These are phyloP conservation scores for Hypomyces perniciosus DNA, from an alignment of 2,329 filamentous ascomycete species.

Conservation along the genomic window DNA sequence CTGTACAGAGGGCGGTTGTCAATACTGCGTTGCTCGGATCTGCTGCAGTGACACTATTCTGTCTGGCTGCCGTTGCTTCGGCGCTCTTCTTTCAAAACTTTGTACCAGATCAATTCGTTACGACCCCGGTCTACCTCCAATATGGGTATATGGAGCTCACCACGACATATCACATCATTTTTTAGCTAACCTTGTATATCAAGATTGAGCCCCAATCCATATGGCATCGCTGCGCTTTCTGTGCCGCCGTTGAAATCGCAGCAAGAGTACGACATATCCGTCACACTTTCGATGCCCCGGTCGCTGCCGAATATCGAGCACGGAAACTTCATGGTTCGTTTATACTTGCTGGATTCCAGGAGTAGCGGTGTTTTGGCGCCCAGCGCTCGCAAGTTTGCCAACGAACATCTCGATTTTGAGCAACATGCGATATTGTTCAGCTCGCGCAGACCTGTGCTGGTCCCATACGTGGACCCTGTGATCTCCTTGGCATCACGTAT, in stretches of 20 bases:
- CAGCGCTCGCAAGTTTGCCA: conserved; percentile 25
- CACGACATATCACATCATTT: background rate
- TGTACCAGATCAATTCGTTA: conserved; percentile 49
- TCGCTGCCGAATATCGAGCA: conserved; percentile 67
- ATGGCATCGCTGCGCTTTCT: conserved; percentile 43
- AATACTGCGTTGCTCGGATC: conserved; percentile 40
- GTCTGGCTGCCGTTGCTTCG: conserved; percentile 44
- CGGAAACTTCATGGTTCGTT: conserved; percentile 92
- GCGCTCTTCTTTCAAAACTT: conserved; percentile 51
- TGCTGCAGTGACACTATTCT: conserved; percentile 39
- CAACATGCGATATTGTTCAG: conserved; percentile 44
- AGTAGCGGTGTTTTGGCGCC: conserved; percentile 18
- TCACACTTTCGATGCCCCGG: conserved; percentile 70
- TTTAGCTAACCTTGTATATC: background rate
- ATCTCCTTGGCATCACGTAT: conserved; percentile 57
- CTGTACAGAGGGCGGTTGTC: conserved; percentile 44
- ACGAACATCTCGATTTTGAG: conserved; percentile 31
- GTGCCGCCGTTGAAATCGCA: conserved; percentile 53
- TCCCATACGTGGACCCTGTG: conserved; percentile 72
- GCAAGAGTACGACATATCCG: conserved; percentile 79
- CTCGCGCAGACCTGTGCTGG: conserved; percentile 67
- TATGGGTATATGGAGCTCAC: conserved; percentile 43
- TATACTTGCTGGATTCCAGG: conserved; percentile 57
- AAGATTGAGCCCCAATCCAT: conserved; percentile 47
- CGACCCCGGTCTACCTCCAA: conserved; percentile 49